Conservation (phyloP, 257 asterid species). For the Solanum medicagineum region DNA sequence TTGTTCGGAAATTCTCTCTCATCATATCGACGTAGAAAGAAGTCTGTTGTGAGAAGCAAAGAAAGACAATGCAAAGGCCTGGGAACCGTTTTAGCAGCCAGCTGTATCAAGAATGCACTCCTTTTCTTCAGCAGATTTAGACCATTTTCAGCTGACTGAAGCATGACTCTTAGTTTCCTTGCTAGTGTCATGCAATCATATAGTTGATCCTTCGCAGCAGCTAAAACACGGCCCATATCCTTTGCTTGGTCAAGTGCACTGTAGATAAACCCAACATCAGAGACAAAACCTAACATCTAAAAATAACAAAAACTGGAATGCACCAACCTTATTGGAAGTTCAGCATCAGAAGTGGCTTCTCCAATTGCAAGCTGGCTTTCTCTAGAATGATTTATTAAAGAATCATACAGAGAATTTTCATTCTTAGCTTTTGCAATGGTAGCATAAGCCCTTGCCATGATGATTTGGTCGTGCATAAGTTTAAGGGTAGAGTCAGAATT, state of each 20-base stretch:
- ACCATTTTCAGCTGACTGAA: slow-evolving; percentile 64
- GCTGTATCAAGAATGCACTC: slow-evolving; percentile 82
- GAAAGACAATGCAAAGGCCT: slow-evolving; percentile 85
- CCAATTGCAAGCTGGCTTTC: slow-evolving; percentile 68
- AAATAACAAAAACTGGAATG: slow-evolving; percentile 3
- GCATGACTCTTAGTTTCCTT: slow-evolving; percentile 84
- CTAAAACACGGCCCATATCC: slow-evolving; percentile 83
- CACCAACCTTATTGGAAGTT: slow-evolving; percentile 70
- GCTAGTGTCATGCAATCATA: slow-evolving; percentile 62
- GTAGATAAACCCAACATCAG: slow-evolving; percentile 3
- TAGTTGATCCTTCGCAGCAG: slow-evolving; percentile 74
- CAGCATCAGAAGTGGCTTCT: slow-evolving; percentile 78
- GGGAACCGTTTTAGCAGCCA: slow-evolving; percentile 93
- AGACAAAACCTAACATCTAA: slow-evolving; percentile 7
- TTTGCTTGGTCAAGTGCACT: slow-evolving; percentile 77
- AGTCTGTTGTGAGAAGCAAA: slow-evolving; percentile 68
- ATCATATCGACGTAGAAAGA: slow-evolving; percentile 44
- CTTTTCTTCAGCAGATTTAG: slow-evolving; percentile 48
- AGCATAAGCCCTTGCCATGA: slow-evolving; percentile 92
- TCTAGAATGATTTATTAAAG: slow-evolving; percentile 60
- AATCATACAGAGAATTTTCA: slow-evolving; percentile 47
- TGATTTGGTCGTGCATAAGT: slow-evolving; percentile 89
- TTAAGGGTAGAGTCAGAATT: slow-evolving; percentile 73
- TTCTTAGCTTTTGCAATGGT: slow-evolving; percentile 82
- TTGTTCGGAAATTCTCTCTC: slow-evolving; percentile 42